Evolutionary conservation across 345 rosid genomes (phyloP).

Genomic region (Populus tremula): DNA sequence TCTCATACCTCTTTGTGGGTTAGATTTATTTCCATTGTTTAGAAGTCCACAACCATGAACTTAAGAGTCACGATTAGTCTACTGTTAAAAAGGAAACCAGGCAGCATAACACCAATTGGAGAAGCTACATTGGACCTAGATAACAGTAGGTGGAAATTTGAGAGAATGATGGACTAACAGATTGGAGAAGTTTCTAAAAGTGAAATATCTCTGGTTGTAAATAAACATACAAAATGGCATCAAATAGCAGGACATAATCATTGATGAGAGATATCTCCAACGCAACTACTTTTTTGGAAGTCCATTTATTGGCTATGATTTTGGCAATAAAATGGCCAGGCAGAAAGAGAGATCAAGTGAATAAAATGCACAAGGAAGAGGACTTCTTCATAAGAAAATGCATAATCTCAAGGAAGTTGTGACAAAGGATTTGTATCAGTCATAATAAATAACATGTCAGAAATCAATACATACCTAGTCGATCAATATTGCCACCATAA

Average conservation of each 20-base stretch:
- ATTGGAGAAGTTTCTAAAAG: not conserved
- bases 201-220: not conserved
- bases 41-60: not conserved
- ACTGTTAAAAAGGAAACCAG: not conserved
- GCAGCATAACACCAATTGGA: not conserved
- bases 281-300: not conserved
- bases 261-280: not conserved
- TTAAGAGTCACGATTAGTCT: not conserved
- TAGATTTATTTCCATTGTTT: not conserved
- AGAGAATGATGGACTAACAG: not conserved
- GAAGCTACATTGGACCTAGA: not conserved
- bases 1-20: not conserved
- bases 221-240: not conserved
- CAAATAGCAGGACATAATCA: not conserved
- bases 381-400: not conserved
- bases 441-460: not conserved
- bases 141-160: not conserved
- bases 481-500: conserved; percentile 78
- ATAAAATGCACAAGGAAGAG: not conserved
- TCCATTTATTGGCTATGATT: not conserved
- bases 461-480: conserved; percentile 52
- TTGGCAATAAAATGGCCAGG: not conserved
- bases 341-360: not conserved
- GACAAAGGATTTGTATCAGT: not conserved
- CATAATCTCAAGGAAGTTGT: not conserved